Conservation (phyloP, 176 grass and related monocot species). For the Ampelocalamus luodianensis region DNA sequence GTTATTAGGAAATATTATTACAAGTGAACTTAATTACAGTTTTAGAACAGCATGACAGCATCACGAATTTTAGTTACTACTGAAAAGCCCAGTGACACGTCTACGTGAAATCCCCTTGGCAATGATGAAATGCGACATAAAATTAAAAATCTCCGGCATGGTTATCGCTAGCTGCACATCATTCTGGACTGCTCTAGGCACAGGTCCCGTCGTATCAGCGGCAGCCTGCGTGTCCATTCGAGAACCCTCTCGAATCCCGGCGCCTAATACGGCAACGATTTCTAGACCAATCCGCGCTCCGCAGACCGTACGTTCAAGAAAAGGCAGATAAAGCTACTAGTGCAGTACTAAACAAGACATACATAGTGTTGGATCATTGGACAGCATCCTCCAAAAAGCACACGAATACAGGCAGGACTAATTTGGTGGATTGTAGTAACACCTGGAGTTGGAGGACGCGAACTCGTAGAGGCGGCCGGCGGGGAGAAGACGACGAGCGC, state of each 20-base stretch:
- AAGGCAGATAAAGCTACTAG: neutral
- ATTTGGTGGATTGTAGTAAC: too few species aligned
- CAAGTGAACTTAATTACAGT: neutral
- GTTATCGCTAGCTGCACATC: neutral
- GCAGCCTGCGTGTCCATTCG: neutral
- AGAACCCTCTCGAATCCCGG: neutral
- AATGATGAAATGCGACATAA: neutral
- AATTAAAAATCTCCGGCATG: neutral
- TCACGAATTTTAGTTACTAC: neutral
- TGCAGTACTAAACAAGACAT: neutral
- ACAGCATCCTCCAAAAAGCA: neutral
- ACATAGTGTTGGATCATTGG: neutral
- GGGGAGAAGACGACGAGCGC: conserved; percentile 68
- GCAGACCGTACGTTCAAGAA: neutral
- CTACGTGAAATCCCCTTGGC: neutral
- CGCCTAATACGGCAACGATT: neutral
- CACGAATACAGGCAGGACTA: neutral
- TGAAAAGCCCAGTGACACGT: neutral
- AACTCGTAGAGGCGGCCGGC: conserved; percentile 47
- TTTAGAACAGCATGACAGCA: neutral
- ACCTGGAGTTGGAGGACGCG: conserved; percentile 33
- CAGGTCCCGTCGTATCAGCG: neutral
- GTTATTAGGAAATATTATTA: neutral
- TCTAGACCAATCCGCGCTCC: neutral
- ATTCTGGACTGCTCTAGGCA: neutral